These are phyloP conservation scores for Corniculantispora saksenae DNA, from an alignment of 2,329 filamentous ascomycete species.

Conservation along the genomic window DNA sequence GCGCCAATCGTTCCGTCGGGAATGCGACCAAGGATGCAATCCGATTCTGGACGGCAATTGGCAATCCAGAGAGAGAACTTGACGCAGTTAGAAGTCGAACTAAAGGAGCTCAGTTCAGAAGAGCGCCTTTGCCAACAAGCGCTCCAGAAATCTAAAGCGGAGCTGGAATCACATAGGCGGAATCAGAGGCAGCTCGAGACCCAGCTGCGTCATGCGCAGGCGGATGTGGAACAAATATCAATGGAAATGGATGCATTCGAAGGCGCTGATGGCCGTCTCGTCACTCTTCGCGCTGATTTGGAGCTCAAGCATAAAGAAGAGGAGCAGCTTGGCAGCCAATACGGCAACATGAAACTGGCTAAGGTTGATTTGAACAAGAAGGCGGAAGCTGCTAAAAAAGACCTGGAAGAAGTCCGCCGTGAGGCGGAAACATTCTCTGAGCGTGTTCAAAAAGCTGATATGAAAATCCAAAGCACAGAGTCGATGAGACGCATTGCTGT, in stretches of 20 bases:
- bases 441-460: constrained; percentile 56
- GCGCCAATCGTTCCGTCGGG: constrained; percentile 48
- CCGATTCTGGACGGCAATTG: constrained; percentile 70
- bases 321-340: constrained; percentile 55
- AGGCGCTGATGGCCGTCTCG: constrained; percentile 67
- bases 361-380: constrained; percentile 50
- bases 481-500: constrained; percentile 56
- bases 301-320: constrained; percentile 51
- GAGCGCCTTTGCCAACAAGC: constrained; percentile 49
- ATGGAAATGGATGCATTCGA: constrained; percentile 67
- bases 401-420: constrained; percentile 34
- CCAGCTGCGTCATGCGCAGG: constrained; percentile 60
- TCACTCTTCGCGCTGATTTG: constrained; percentile 59
- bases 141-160: constrained; percentile 49
- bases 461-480: constrained; percentile 50
- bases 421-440: constrained; percentile 44
- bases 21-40: constrained; percentile 72
- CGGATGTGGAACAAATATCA: constrained; percentile 50
- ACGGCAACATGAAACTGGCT: constrained; percentile 50
- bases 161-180: constrained; percentile 45
- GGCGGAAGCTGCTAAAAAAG: constrained; percentile 42
- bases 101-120: constrained; percentile 52
- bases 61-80: constrained; percentile 50
- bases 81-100: constrained; percentile 56
- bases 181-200: constrained; percentile 47